phyloP scores from a whole-genome alignment of 1,139 yeast genomes.

The Kluyveromyces sp. region DNA sequence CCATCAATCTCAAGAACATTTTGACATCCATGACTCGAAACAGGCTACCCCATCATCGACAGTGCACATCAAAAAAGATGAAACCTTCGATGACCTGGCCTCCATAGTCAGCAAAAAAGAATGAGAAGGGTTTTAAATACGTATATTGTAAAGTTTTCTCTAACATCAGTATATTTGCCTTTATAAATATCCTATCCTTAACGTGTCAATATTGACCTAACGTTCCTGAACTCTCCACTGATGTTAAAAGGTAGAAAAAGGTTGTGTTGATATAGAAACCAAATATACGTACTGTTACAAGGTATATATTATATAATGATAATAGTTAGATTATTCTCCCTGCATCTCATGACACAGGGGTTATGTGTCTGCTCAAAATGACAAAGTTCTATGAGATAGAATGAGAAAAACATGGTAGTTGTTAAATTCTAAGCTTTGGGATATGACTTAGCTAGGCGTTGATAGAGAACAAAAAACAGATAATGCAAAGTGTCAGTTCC shows the following conservation, averaged over 20 bases:
- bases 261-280: neutral
- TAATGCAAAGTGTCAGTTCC: neutral
- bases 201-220: too few relatives aligned
- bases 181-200: too few relatives aligned
- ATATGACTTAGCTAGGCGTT: neutral
- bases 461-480: conserved; percentile 1
- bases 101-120: conserved; percentile 34
- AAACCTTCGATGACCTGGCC: conserved; percentile 48
- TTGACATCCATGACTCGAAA: conserved; percentile 12
- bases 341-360: neutral
- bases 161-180: too few relatives aligned
- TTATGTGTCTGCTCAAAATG: conserved; percentile 1
- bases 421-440: neutral
- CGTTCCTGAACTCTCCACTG: neutral
- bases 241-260: neutral
- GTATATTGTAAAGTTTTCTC: neutral
- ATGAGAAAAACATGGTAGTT: neutral
- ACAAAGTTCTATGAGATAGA: neutral
- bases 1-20: conserved; percentile 9
- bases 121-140: conserved; percentile 13
- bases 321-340: neutral
- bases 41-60: conserved; percentile 14
- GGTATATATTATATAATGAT: conserved; percentile 5
- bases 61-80: conserved; percentile 40
- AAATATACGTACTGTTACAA: conserved; percentile 7